Percentiles rank a stretch among this genome's conserved stretches.
Evolutionary conservation across 2,329 filamentous ascomycete genomes (phyloP).

Genomic region (Pezicula neosporulosa): DNA sequence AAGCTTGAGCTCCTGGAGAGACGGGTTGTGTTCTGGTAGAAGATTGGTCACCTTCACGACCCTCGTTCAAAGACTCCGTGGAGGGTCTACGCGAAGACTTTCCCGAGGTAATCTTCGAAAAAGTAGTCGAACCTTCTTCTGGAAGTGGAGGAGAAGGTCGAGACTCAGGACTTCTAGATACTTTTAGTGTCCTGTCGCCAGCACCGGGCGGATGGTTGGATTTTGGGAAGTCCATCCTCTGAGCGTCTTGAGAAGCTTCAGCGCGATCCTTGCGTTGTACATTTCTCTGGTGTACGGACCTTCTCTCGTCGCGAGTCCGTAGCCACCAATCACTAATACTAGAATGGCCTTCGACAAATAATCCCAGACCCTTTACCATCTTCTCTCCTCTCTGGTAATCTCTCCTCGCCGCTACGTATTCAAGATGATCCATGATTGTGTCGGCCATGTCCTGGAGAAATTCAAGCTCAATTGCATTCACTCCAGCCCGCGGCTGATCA

Average conservation of each 20-base stretch:
- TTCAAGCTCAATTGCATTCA: slow-evolving; percentile 42
- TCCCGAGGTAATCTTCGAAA: too few relatives aligned
- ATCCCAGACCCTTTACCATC: slow-evolving; percentile 49
- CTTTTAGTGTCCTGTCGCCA: too few relatives aligned
- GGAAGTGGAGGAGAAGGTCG: too few relatives aligned
- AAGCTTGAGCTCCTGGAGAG: neutral
- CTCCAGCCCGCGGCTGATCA: slow-evolving; percentile 45
- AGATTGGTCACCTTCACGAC: too few relatives aligned
- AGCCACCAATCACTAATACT: slow-evolving; percentile 14
- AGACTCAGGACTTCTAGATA: too few relatives aligned
- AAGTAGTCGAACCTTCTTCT: too few relatives aligned
- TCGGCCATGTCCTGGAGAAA: slow-evolving; percentile 53
- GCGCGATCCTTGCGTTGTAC: neutral
- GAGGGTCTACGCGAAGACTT: too few relatives aligned
- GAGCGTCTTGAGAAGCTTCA: neutral
- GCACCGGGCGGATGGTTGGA: too few relatives aligned
- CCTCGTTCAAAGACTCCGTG: too few relatives aligned
- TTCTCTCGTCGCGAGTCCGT: neutral
- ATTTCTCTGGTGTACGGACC: neutral
- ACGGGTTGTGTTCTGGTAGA: neutral
- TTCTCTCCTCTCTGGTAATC: slow-evolving; percentile 46
- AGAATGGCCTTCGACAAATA: slow-evolving; percentile 47
- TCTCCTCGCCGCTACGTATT: slow-evolving; percentile 47
- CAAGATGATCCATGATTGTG: slow-evolving; percentile 57
- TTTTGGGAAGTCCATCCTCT: too few relatives aligned